Conservation (phyloP, 371 early-diverging fungal species). For the Smittium culicis region DNA sequence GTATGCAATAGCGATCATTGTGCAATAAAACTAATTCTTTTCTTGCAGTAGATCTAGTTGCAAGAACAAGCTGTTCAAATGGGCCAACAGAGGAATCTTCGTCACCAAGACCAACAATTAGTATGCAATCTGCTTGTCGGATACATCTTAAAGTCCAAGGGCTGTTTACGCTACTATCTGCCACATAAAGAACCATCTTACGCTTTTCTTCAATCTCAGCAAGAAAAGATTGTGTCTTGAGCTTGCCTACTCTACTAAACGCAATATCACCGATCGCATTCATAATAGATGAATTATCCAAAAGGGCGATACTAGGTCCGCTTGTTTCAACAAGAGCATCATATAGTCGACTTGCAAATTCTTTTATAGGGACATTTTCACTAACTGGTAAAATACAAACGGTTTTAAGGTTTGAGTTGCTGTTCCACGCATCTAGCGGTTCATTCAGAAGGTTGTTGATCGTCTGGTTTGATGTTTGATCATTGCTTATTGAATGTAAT, state of each 20-base stretch:
- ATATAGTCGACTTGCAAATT: conserved; percentile 72
- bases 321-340: conserved; percentile 53
- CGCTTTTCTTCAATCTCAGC: conserved; percentile 83
- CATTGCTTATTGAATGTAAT: no score
- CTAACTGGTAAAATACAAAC: conserved; percentile 83
- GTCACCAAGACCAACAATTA: conserved; percentile 82
- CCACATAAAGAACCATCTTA: conserved; percentile 79
- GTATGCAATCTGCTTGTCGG: conserved; percentile 90
- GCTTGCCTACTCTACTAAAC: conserved; percentile 74
- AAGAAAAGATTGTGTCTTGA: conserved; percentile 82
- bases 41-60: conserved; percentile 90
- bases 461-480: no score
- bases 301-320: conserved; percentile 54
- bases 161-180: conserved; percentile 76
- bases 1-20: conserved; percentile 50
- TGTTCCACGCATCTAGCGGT: conserved; percentile 36
- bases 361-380: conserved; percentile 62
- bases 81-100: conserved; percentile 80
- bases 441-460: not conserved
- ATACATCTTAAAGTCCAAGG: conserved; percentile 94
- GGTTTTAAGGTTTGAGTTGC: conserved; percentile 83
- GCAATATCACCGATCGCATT: conserved; percentile 79
- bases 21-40: conserved; percentile 90
- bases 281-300: conserved; percentile 68
- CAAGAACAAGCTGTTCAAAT: conserved; percentile 75